Evolutionary conservation across 441 rosid genomes (phyloP).

Genomic region (Breynia disticha): DNA sequence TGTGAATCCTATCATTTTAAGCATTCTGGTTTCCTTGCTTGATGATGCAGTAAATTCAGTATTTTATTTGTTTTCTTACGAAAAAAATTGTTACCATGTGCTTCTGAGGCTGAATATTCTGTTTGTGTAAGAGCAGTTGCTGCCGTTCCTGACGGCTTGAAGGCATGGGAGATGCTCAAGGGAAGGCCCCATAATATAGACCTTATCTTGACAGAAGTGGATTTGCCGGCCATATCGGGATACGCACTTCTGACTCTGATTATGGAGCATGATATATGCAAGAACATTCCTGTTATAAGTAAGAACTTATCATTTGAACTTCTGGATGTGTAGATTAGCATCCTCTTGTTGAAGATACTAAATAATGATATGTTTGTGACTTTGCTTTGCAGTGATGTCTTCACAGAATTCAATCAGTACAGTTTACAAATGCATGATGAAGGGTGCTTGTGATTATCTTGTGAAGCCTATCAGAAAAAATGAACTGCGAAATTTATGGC

Average conservation of each 20-base stretch:
- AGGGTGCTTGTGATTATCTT: conserved; percentile 90
- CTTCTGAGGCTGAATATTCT: neutral
- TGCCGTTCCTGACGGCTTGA: conserved; percentile 75
- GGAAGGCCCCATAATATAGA: conserved; percentile 53
- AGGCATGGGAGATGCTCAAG: conserved; percentile 85
- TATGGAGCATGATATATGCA: conserved; percentile 83
- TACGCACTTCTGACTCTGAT: conserved; percentile 68
- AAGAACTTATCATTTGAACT: conserved; percentile 17
- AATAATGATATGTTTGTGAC: conserved; percentile 9
- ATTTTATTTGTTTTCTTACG: neutral
- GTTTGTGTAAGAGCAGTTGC: conserved; percentile 41
- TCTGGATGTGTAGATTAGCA: neutral
- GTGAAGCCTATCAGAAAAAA: conserved; percentile 91
- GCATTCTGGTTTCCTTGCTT: no score
- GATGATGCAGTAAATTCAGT: neutral
- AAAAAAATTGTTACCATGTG: neutral
- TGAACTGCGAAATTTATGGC: conserved; percentile 90
- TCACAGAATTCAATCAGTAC: conserved; percentile 64
- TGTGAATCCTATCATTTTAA: no score
- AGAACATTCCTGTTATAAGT: conserved; percentile 90
- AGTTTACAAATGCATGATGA: conserved; percentile 88
- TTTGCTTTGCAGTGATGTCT: conserved; percentile 92
- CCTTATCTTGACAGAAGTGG: conserved; percentile 79
- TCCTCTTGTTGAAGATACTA: conserved; percentile 2
- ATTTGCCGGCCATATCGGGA: conserved; percentile 84